Evolutionary conservation across 2,329 filamentous ascomycete genomes (phyloP).

Genomic region (Thielaviopsis euricoi): DNA sequence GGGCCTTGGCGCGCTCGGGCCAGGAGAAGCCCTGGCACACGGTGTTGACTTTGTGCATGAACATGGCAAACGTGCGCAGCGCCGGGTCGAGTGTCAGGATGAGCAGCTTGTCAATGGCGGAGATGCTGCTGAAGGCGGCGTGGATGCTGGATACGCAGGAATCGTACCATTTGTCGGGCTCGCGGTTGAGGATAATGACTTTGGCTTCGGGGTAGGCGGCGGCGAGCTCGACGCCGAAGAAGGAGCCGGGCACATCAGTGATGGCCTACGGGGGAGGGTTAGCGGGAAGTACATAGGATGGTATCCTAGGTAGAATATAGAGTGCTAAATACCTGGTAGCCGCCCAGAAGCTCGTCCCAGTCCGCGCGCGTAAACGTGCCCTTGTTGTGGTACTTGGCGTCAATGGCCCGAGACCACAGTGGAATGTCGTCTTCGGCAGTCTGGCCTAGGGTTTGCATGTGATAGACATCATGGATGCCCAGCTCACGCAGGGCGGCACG

Average conservation of each 20-base stretch:
- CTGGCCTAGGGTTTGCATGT: conserved; percentile 18
- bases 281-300: conserved; percentile 5
- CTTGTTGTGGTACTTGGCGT: conserved; percentile 15
- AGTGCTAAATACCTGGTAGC: conserved; percentile 22
- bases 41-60: conserved; percentile 15
- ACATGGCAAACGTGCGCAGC: conserved; percentile 18
- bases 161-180: conserved; percentile 23
- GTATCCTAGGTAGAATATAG: background rate
- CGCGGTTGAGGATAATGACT: conserved; percentile 24
- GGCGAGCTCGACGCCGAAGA: conserved; percentile 25
- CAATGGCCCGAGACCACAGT: conserved; percentile 15
- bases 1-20: conserved; percentile 21
- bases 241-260: conserved; percentile 39
- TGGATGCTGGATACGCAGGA: conserved; percentile 17
- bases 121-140: conserved; percentile 11
- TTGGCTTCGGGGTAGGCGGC: conserved; percentile 22
- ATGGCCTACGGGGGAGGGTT: conserved; percentile 31
- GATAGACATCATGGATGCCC: conserved; percentile 22
- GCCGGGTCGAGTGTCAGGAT: conserved; percentile 17
- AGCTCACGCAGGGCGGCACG: conserved; percentile 20
- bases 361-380: conserved; percentile 21
- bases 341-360: conserved; percentile 29
- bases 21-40: conserved; percentile 12
- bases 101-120: conserved; percentile 10
- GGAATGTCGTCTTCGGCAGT: conserved; percentile 12